Conservation (phyloP, 495 filamentous ascomycete genomes). For the Astrocystis sublimbata region DNA sequence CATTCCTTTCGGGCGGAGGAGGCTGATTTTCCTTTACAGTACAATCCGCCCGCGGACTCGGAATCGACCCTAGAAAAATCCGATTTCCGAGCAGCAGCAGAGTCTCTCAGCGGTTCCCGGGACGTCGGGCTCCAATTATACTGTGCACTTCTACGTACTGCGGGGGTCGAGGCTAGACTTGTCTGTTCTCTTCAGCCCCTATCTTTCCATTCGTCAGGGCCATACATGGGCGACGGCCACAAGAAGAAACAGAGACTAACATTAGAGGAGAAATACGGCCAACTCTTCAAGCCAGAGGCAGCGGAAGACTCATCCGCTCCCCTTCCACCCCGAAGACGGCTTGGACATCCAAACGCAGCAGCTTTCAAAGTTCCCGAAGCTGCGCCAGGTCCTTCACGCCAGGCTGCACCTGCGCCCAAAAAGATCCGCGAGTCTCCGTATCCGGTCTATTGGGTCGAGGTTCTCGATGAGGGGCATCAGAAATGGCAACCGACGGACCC, state of each 20-base stretch:
- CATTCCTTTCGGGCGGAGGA: slow-evolving; percentile 2
- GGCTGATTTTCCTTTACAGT: slow-evolving; percentile 41
- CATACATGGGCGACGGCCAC: slow-evolving; percentile 48
- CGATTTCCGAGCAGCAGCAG: slow-evolving; percentile 72
- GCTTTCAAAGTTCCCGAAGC: slow-evolving; percentile 38
- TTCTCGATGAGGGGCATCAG: slow-evolving; percentile 76
- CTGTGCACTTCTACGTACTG: slow-evolving; percentile 77
- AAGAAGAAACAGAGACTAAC: slow-evolving; percentile 31
- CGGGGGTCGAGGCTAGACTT: slow-evolving; percentile 78
- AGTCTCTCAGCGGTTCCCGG: slow-evolving; percentile 69
- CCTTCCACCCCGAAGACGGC: slow-evolving; percentile 34
- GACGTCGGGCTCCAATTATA: slow-evolving; percentile 90
- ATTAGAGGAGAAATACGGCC: slow-evolving; percentile 32
- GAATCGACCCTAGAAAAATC: slow-evolving; percentile 56
- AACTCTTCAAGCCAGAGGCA: slow-evolving; percentile 33
- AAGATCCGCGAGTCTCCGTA: slow-evolving; percentile 63
- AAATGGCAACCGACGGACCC: slow-evolving; percentile 93
- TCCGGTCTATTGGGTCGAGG: slow-evolving; percentile 93
- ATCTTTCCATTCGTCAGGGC: slow-evolving; percentile 62
- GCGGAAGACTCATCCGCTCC: slow-evolving; percentile 18
- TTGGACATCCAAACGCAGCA: slow-evolving; percentile 46
- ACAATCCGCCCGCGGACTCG: slow-evolving; percentile 54
- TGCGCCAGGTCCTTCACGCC: slow-evolving; percentile 25
- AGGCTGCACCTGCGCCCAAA: slow-evolving; percentile 34
- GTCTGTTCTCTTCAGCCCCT: slow-evolving; percentile 91